phyloP scores from a whole-genome alignment of 768 basidiomycete genomes.

The Clitopilus passeckerianus region DNA sequence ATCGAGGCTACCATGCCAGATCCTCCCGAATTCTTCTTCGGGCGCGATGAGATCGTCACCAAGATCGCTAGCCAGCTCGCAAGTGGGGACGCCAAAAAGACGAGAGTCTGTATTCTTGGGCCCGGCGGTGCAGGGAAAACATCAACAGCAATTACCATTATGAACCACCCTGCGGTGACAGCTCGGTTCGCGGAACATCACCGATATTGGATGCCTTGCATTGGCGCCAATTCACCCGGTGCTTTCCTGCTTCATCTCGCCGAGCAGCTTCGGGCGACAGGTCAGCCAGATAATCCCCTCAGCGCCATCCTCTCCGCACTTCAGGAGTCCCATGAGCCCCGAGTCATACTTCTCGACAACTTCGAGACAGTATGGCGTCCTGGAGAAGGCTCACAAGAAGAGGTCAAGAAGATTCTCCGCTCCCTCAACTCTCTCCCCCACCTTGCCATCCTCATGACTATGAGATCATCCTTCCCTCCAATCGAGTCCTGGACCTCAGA shows the following conservation, averaged over 20 bases:
- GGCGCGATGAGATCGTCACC: neutral
- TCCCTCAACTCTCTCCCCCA: neutral
- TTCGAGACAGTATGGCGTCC: neutral
- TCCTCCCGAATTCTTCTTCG: neutral
- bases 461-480: neutral
- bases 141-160: neutral
- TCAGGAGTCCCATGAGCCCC: neutral
- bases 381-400: neutral
- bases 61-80: neutral
- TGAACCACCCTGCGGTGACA: neutral
- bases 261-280: neutral
- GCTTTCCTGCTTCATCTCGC: neutral
- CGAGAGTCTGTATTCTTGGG: slow-evolving; percentile 73
- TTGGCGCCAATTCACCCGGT: neutral
- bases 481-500: neutral
- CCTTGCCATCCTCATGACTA: neutral
- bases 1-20: neutral
- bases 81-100: slow-evolving; percentile 23
- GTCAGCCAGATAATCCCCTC: neutral
- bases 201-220: neutral
- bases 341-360: neutral
- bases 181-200: neutral
- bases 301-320: neutral
- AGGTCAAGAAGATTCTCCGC: neutral
- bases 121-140: slow-evolving; percentile 76